phyloP scores from a whole-genome alignment of 1,284 basidiomycete genomes.

The Ustilago nuda region DNA sequence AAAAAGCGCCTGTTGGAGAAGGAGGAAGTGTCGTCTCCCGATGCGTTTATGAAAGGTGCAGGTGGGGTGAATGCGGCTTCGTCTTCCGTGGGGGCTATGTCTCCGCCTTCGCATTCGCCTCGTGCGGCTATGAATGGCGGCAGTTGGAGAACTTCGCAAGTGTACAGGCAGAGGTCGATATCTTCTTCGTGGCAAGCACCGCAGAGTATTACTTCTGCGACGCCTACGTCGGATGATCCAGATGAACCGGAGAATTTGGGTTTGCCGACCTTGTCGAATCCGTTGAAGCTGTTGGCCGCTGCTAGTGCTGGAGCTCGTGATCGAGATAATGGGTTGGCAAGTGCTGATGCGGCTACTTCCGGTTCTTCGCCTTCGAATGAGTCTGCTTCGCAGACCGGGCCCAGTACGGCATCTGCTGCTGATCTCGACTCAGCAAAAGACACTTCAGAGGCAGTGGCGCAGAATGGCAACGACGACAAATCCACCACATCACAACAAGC shows the following conservation, averaged over 20 bases:
- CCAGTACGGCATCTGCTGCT: neutral
- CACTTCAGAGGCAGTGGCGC: neutral
- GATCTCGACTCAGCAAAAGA: neutral
- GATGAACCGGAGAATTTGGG: slow-evolving; percentile 53
- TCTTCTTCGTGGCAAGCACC: slow-evolving; percentile 33
- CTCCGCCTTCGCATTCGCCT: slow-evolving; percentile 34
- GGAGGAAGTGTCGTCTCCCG: slow-evolving; percentile 18
- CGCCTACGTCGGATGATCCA: slow-evolving; percentile 43
- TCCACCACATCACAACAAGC: neutral
- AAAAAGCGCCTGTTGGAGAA: slow-evolving; percentile 6
- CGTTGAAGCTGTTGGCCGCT: slow-evolving; percentile 49
- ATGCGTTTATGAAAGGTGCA: slow-evolving; percentile 15
- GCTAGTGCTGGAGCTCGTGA: slow-evolving; percentile 50
- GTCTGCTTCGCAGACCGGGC: neutral
- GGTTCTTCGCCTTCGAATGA: neutral
- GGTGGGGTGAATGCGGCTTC: slow-evolving; percentile 11
- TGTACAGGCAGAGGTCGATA: slow-evolving; percentile 24
- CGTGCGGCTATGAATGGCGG: neutral
- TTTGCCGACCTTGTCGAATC: slow-evolving; percentile 49
- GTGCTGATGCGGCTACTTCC: slow-evolving; percentile 9
- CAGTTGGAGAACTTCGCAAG: slow-evolving; percentile 17
- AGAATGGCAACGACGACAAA: neutral
- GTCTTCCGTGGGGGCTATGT: slow-evolving; percentile 24
- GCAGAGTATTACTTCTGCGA: slow-evolving; percentile 38
- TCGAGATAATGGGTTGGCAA: slow-evolving; percentile 29